These are phyloP conservation scores for Kluyveromyces dobzhanskii DNA, from an alignment of 805 yeast species.

Conservation along the genomic window DNA sequence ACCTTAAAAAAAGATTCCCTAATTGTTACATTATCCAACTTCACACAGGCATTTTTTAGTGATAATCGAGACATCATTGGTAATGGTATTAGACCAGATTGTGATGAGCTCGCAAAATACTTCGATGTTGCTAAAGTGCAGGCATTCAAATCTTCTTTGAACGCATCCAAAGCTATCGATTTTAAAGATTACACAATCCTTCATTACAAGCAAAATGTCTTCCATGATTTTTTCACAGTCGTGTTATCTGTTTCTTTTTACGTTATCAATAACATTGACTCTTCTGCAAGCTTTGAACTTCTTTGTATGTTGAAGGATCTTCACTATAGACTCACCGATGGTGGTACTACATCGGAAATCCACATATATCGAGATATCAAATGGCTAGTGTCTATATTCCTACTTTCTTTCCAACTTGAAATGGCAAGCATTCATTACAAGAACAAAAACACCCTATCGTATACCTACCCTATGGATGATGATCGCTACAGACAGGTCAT, in stretches of 20 bases:
- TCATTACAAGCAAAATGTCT: constrained; percentile 4
- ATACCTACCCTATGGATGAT: not conserved
- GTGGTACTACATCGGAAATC: not conserved
- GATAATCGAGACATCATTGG: constrained; percentile 16
- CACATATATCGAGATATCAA: not conserved
- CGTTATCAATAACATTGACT: constrained; percentile 14
- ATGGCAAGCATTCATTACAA: not conserved
- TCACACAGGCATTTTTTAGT: constrained; percentile 15
- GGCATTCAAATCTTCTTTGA: not conserved
- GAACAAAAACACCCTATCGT: not conserved
- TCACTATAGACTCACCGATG: not conserved
- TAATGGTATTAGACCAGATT: constrained; percentile 5
- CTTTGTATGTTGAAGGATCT: constrained; percentile 1
- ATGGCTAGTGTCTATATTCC: constrained; percentile 1
- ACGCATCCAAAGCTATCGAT: constrained; percentile 1
- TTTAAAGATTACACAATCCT: not conserved
- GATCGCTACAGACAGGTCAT: not conserved
- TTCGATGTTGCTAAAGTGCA: not conserved
- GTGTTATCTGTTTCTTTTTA: constrained; percentile 16
- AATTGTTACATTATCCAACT: constrained; percentile 13
- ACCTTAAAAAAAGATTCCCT: constrained; percentile 3
- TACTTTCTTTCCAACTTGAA: not conserved
- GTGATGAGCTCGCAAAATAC: not conserved
- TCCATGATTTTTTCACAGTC: constrained; percentile 19
- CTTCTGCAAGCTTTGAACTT: constrained; percentile 5